These are phyloP conservation scores for Lyophyllum atratum DNA, from an alignment of 768 basidiomycete species.

Conservation along the genomic window DNA sequence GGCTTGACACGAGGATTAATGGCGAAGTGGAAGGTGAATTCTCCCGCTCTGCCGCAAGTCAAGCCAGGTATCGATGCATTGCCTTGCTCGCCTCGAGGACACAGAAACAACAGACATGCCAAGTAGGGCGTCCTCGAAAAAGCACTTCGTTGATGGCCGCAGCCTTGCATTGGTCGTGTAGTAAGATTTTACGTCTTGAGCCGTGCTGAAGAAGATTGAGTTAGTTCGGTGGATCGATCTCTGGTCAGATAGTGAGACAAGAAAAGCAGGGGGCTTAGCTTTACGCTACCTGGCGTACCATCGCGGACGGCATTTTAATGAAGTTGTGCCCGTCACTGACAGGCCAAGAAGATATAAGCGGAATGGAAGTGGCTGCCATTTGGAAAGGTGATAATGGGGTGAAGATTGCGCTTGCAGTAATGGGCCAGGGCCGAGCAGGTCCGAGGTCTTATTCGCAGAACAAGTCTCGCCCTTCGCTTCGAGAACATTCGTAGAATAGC, in stretches of 20 bases:
- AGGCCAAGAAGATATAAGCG: background rate
- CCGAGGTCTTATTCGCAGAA: constrained; percentile 11
- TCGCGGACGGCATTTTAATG: constrained; percentile 8
- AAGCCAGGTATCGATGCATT: background rate
- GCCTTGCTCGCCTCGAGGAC: constrained; percentile 8
- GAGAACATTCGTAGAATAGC: constrained; percentile 1
- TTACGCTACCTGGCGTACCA: constrained; percentile 13
- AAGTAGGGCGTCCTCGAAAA: background rate
- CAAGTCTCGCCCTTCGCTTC: constrained; percentile 2
- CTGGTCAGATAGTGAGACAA: background rate
- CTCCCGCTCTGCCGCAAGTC: constrained; percentile 1
- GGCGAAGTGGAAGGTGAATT: background rate
- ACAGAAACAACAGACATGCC: background rate
- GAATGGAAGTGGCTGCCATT: constrained; percentile 6
- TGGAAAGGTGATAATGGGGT: constrained; percentile 8
- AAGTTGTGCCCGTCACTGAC: background rate
- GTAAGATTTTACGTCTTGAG: background rate
- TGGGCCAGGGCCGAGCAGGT: constrained; percentile 8
- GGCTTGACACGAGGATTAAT: background rate
- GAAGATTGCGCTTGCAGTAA: constrained; percentile 1
- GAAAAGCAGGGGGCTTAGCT: background rate
- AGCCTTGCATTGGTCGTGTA: background rate
- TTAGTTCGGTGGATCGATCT: constrained; percentile 5
- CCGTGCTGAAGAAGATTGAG: constrained; percentile 2
- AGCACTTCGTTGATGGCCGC: constrained; percentile 7